Evolutionary conservation across 345 rosid species (phyloP), one percentile per base, ranked within the genome.

Genomic region (Pelargonium nanum): DNA sequence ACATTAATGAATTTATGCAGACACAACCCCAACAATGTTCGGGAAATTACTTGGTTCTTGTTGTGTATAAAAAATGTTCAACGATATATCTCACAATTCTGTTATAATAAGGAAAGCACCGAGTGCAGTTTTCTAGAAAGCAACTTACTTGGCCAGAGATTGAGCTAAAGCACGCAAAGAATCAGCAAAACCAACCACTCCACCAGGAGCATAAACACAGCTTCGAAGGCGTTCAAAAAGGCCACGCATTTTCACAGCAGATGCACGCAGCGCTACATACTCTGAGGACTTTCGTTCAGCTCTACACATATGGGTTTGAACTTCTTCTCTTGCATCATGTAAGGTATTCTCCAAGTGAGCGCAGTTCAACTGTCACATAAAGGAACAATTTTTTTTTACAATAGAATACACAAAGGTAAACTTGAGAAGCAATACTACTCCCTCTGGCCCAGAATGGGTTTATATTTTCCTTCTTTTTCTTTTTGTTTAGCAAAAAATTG

Each of bases 291-390:
- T 86, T 64, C 89, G 63, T 56, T 88, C 95, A 70, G 97, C 96
- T 12, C 93, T 93, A 71, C 95, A 94, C 8, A 89, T 95, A 78
- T 88, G 86, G 61, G 96, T 90, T 67, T 94, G 97, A 32, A 95
- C 97, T 79, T 90, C 99, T 74, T 94, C 87, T 75, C 99, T 88
- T 69, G 96, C 97, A 74, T 94, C 97, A 74, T 94, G 97, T 78
- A 94, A 81, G 74, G 93, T 86, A 70, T 86, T 94, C 79, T 94
- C 99, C 74, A 94, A 77, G 83, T 86, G 97, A 50, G 89, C 99
- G 71, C 97, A 86, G 62, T 94, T 94, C 96, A 94, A 88, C 97
- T 94, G 82, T 76, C 26, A 56, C 63, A 60, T 53, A 50, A 15
- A 19, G 6, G 52, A 45, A 52, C n/a, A n/a, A n/a, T n/a, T n/a